Percentiles rank a stretch among this genome's conserved stretches.
Conservation (phyloP, 2,329 filamentous ascomycete species). For the Leptosphaerulina australis region DNA sequence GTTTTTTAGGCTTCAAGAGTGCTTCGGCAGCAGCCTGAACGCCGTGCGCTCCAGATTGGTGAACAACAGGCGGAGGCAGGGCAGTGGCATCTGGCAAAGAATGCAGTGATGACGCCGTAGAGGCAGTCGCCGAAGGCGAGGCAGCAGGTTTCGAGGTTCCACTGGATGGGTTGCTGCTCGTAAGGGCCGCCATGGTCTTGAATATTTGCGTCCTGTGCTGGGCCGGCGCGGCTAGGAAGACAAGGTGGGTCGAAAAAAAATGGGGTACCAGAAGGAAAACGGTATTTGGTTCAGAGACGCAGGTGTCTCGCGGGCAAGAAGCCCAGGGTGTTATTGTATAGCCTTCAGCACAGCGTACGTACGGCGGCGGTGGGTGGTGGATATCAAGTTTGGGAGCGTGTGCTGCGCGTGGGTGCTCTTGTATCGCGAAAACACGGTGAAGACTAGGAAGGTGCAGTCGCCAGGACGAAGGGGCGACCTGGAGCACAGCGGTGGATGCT, state of each 20-base stretch:
- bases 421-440: conserved; percentile 42
- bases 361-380: conserved; percentile 36
- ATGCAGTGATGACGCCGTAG: conserved; percentile 47
- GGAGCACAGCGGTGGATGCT: not conserved
- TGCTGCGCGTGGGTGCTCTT: conserved; percentile 35
- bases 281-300: conserved; percentile 38
- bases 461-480: conserved; percentile 2
- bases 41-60: conserved; percentile 36
- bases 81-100: conserved; percentile 46
- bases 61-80: conserved; percentile 35
- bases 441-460: conserved; percentile 1
- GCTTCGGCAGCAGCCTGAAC: conserved; percentile 42
- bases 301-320: conserved; percentile 50
- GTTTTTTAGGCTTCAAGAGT: conserved; percentile 46
- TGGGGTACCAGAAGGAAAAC: conserved; percentile 6
- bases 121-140: conserved; percentile 44
- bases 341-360: conserved; percentile 47
- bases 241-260: conserved; percentile 24
- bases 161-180: conserved; percentile 36
- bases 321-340: conserved; percentile 47
- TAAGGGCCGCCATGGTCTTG: conserved; percentile 42
- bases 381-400: conserved; percentile 39
- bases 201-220: conserved; percentile 21
- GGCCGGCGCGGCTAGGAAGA: conserved; percentile 23
- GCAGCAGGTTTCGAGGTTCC: conserved; percentile 34